These are phyloP conservation scores for Russula olivacea DNA, from an alignment of 768 basidiomycete species.

Conservation along the genomic window DNA sequence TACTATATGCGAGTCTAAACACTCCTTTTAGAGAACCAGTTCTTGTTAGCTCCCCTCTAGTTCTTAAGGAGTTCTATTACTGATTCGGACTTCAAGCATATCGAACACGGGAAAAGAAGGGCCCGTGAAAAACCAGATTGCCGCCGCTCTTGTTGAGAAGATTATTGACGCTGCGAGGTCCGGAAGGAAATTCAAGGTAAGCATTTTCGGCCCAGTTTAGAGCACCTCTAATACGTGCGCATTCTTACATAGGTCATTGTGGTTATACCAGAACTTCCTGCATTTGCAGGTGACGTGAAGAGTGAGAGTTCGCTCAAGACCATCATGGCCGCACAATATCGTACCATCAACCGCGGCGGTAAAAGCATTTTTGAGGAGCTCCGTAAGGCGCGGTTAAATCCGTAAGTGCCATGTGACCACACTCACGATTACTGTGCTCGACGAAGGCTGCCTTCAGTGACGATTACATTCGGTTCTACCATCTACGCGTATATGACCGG, in stretches of 20 bases:
- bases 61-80: not conserved
- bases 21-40: constrained; percentile 59
- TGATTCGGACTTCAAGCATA: constrained; percentile 46
- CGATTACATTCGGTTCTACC: constrained; percentile 89
- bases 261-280: constrained; percentile 86
- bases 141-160: constrained; percentile 72
- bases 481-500: constrained; percentile 85
- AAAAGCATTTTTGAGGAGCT: constrained; percentile 81
- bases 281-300: constrained; percentile 82
- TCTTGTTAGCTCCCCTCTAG: constrained; percentile 55
- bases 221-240: not conserved
- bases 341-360: constrained; percentile 87
- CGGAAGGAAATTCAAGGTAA: constrained; percentile 71
- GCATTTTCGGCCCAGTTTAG: not conserved
- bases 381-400: constrained; percentile 68
- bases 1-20: not conserved
- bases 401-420: constrained; percentile 42
- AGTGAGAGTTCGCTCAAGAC: constrained; percentile 55
- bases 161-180: constrained; percentile 73
- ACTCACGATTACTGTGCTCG: not conserved
- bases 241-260: constrained; percentile 59
- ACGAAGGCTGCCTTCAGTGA: constrained; percentile 36
- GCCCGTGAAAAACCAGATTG: constrained; percentile 78
- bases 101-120: constrained; percentile 60
- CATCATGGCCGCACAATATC: constrained; percentile 85